Evolutionary conservation across 2,329 filamentous ascomycete species (phyloP), one percentile per base, ranked within the genome.

Genomic region (Curvularia sp.): DNA sequence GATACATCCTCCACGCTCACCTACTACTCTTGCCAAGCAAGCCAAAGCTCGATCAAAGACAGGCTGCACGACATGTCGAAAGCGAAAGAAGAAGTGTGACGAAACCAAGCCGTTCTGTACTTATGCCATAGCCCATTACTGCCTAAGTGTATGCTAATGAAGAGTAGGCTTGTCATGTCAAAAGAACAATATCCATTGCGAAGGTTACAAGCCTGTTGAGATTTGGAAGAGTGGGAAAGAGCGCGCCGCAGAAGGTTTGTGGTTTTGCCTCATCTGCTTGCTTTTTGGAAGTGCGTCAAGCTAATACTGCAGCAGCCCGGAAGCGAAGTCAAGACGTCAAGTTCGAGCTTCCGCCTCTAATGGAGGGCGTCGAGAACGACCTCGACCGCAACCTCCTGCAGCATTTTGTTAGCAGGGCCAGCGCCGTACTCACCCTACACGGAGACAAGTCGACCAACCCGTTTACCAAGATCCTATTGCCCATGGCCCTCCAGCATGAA

Each of bases 121-220:
- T 53, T 66, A 53, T 51, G 30, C 42, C 49, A 39, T 28, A 8
- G 15, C 13, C n/a, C 38, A 24, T 4, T 43, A 7, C 49, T 13
- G 9, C 30, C 30, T 22, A 12, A 33, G n/a, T 31, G 26, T 20
- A 10, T 39, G 48, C 73, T 78, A 60, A 78, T 53, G 54, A 64
- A 57, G 48, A 57, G 49, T 61, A 92, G 89, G 91, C 68, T 84
- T 92, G 77, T 96, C 96, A 70, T 97, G 93, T 72, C 89, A 95
- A 78, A 97, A 96, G 83, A 97, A 96, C 75, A 92, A 92, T 8
- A 91, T 96, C 12, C 87, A 93, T 12, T 97, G 93, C 73, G 92
- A 96, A 78, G 93, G 93, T 12, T 97, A 96, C 72, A 91, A 91
- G 50, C 89, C 92, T 61, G 92, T 92, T 74, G 89, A 91, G 58